Evolutionary conservation across 192 early-diverging fungal species (phyloP).

Genomic region (Backusella tarrabulga): DNA sequence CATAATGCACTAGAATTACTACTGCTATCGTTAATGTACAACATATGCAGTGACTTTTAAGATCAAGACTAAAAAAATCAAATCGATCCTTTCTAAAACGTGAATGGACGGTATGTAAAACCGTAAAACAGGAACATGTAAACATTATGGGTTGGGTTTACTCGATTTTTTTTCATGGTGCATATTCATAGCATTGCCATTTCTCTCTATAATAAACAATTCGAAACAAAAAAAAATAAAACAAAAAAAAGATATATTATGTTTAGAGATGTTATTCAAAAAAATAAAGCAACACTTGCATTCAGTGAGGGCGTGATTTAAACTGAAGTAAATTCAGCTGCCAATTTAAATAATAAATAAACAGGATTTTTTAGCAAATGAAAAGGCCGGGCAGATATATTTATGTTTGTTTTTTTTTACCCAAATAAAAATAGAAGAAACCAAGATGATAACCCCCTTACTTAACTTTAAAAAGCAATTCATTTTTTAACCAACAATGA

Average conservation of each 20-base stretch:
- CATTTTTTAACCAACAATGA: not conserved
- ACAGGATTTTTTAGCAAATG: not conserved
- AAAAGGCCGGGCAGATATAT: not conserved
- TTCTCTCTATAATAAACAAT: not conserved
- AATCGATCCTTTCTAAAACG: constrained; percentile 3
- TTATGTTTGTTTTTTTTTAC: not conserved
- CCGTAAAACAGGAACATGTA: not conserved
- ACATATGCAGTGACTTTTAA: not conserved
- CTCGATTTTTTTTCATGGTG: not conserved
- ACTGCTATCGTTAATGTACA: not conserved
- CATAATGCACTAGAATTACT: not conserved
- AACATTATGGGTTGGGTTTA: not conserved
- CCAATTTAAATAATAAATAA: not conserved
- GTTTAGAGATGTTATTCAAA: too few relatives aligned
- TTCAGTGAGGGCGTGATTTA: too few relatives aligned
- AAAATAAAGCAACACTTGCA: too few relatives aligned
- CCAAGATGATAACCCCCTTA: not conserved
- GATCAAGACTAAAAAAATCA: not conserved
- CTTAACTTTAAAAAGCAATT: not conserved
- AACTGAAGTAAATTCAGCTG: not conserved
- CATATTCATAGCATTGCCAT: not conserved
- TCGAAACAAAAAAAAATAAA: not conserved
- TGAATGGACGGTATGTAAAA: constrained; percentile 4
- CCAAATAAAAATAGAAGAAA: not conserved
- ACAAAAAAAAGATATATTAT: not conserved